phyloP scores from a whole-genome alignment of 192 early-diverging fungal genomes.

The Gonapodya prolifera region DNA sequence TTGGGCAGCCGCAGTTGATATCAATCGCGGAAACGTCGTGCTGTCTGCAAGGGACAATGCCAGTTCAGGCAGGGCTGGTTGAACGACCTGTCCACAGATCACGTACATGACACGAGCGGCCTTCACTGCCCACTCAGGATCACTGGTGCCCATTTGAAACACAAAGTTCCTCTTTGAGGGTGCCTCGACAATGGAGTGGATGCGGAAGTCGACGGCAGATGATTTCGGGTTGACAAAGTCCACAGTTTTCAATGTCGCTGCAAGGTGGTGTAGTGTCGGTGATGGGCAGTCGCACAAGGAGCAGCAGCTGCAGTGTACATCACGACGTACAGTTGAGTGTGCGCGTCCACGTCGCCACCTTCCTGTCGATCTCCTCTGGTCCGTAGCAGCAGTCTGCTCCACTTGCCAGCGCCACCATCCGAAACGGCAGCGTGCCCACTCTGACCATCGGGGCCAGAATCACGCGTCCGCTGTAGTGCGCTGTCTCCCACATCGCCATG shows the following conservation, averaged over 20 bases:
- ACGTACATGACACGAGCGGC: slow-evolving; percentile 71
- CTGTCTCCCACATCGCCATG: not conserved
- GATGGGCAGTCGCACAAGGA: slow-evolving; percentile 3
- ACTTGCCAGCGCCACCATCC: slow-evolving; percentile 69
- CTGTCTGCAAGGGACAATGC: slow-evolving; percentile 25
- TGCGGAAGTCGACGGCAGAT: slow-evolving; percentile 49
- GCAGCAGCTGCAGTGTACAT: not conserved
- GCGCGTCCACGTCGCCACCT: slow-evolving; percentile 60
- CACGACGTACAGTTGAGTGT: slow-evolving; percentile 51
- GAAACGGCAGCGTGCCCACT: slow-evolving; percentile 78
- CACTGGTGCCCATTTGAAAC: slow-evolving; percentile 86
- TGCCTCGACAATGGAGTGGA: slow-evolving; percentile 27
- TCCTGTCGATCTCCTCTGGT: slow-evolving; percentile 80
- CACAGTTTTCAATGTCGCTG: slow-evolving; percentile 50
- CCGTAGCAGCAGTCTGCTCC: slow-evolving; percentile 91
- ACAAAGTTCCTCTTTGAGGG: slow-evolving; percentile 67
- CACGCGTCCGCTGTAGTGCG: slow-evolving; percentile 30
- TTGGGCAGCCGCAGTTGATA: slow-evolving; percentile 97
- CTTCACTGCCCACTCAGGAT: slow-evolving; percentile 69
- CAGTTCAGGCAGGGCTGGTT: not conserved
- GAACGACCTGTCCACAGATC: not conserved
- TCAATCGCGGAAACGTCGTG: slow-evolving; percentile 84
- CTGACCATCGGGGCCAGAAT: slow-evolving; percentile 97
- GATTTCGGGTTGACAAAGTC: slow-evolving; percentile 53
- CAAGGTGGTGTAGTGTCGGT: not conserved